A percentile compares a stretch with the other conserved stretches of the same genome.
These are phyloP conservation scores for Mycena metata DNA, from an alignment of 768 basidiomycete species.

Conservation along the genomic window DNA sequence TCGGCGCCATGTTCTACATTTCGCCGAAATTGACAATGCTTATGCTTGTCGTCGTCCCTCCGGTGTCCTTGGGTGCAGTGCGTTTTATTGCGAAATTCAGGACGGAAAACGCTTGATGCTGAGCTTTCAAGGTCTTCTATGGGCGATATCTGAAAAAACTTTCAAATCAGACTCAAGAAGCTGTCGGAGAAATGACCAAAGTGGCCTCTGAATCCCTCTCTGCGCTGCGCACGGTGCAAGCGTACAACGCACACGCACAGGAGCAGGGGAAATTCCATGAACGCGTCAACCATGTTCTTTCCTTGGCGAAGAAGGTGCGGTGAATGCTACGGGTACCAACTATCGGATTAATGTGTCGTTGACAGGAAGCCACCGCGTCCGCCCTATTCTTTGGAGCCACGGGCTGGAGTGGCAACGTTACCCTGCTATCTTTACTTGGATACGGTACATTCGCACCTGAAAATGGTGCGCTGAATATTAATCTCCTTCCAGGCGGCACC, in stretches of 20 bases:
- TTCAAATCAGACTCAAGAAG: conserved; percentile 93
- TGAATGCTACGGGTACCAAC: too few species aligned
- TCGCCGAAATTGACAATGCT: conserved; percentile 89
- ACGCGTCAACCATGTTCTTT: conserved; percentile 73
- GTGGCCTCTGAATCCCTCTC: conserved; percentile 93
- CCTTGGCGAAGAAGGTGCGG: conserved; percentile 71
- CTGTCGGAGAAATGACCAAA: conserved; percentile 96
- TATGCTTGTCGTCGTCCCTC: conserved; percentile 94
- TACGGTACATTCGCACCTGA: conserved; percentile 77
- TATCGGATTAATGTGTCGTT: too few species aligned
- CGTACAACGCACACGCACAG: conserved; percentile 85
- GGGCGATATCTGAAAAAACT: conserved; percentile 94
- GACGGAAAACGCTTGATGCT: conserved; percentile 16
- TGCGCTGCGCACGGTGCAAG: conserved; percentile 90
- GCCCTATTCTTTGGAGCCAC: conserved; percentile 95
- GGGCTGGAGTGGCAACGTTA: conserved; percentile 94
- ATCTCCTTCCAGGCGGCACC: conserved; percentile 75
- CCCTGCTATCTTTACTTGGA: conserved; percentile 87
- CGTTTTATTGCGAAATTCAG: conserved; percentile 37
- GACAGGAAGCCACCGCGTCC: conserved; percentile 83
- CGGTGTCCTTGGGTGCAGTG: conserved; percentile 88
- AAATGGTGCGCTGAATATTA: neutral
- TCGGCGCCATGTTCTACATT: conserved; percentile 96
- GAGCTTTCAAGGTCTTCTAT: conserved; percentile 81
- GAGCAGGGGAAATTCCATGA: conserved; percentile 85